Conservation (phyloP, 2,329 filamentous ascomycete species). For the Corniculantispora saksenae region DNA sequence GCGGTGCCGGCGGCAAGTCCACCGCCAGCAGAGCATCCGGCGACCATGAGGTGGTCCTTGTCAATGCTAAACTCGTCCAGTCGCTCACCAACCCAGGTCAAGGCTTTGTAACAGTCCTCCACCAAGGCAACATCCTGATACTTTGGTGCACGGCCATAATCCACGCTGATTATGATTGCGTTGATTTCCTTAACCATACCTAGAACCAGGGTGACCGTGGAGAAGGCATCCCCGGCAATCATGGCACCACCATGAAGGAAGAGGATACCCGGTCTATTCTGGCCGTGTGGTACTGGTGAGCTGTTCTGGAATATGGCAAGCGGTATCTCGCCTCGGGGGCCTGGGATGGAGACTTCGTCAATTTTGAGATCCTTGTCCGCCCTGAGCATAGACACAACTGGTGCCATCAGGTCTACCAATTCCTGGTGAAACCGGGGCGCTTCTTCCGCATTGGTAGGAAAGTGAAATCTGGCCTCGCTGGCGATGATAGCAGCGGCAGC, state of each 20-base stretch:
- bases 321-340: no score
- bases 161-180: slow-evolving; percentile 28
- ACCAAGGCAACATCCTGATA: slow-evolving; percentile 25
- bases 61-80: slow-evolving; percentile 43
- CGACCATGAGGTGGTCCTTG: slow-evolving; percentile 38
- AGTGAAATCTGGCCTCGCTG: no score
- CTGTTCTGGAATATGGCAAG: no score
- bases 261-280: slow-evolving; percentile 23
- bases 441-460: no score
- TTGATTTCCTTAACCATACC: not conserved
- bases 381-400: no score
- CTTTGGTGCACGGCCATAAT: slow-evolving; percentile 31
- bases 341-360: no score
- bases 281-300: no score
- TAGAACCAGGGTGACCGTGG: slow-evolving; percentile 18
- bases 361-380: no score
- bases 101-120: slow-evolving; percentile 30
- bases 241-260: slow-evolving; percentile 28
- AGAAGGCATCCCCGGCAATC: slow-evolving; percentile 28
- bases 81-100: slow-evolving; percentile 40
- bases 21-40: slow-evolving; percentile 46
- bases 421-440: no score
- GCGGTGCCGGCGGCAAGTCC: slow-evolving; percentile 41
- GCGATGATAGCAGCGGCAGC: no score
- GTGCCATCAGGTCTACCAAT: no score